phyloP scores from a whole-genome alignment of 2,329 filamentous ascomycete species.

The Neonectria sp. region DNA sequence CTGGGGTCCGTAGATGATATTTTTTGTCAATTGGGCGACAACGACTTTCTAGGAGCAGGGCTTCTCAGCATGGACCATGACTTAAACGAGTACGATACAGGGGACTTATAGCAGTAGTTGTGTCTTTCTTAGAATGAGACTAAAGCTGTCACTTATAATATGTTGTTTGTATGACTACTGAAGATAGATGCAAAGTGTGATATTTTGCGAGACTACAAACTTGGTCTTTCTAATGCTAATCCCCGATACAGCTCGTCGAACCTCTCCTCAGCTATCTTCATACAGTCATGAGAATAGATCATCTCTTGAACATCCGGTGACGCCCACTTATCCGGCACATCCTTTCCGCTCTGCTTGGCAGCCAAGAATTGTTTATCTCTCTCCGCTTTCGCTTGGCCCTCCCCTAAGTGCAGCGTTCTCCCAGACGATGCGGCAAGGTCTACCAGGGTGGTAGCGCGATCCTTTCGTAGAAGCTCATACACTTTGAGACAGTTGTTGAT shows the following conservation, averaged over 20 bases:
- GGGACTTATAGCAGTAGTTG: neutral
- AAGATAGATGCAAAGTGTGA: constrained; percentile 33
- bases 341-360: constrained; percentile 62
- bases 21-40: constrained; percentile 25
- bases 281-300: constrained; percentile 76
- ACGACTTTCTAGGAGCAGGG: constrained; percentile 22
- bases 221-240: neutral
- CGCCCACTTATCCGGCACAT: constrained; percentile 77
- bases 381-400: constrained; percentile 70
- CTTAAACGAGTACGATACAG: constrained; percentile 18
- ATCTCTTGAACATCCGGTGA: constrained; percentile 77
- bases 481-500: constrained; percentile 66
- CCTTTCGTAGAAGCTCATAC: constrained; percentile 71
- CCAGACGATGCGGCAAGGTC: constrained; percentile 67
- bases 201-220: constrained; percentile 37
- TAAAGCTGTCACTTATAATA: neutral
- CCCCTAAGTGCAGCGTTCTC: constrained; percentile 68
- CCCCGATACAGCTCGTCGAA: constrained; percentile 63
- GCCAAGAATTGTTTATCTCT: constrained; percentile 69
- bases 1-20: constrained; percentile 28
- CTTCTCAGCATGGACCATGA: constrained; percentile 25
- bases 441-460: constrained; percentile 67
- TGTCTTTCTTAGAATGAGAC: neutral
- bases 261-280: constrained; percentile 65
- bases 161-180: neutral